Base-by-base conservation (phyloP, 495 filamentous ascomycete genomes). In the Hypoxylon perforatum region DNA sequence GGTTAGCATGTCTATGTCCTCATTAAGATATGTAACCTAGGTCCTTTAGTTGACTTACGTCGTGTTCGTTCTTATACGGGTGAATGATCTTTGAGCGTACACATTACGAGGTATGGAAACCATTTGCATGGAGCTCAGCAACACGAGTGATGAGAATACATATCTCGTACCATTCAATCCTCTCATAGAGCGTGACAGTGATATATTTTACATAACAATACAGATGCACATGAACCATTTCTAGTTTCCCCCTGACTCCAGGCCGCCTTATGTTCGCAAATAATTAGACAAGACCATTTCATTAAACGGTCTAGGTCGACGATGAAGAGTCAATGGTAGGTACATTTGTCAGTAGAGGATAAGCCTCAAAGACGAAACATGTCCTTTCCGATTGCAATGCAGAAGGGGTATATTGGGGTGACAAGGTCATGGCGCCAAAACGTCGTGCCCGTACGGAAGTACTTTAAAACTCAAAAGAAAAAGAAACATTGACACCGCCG, bases 171-270 rank as follows among this genome's bases (percentile, higher is more conserved):
- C 49, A 59, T 65, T 60, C 36, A 51, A 59, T 55, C 57, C 52
- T 51, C 41, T 59, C 33, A 25, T 62, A 61, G 18, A 56, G 18
- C 44, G 35, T 46, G 49, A 18, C 5, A 36, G 22, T 51, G 55
- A 64, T 55, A 52, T 69, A 61, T 22, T 59, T 66, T 70, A 70
- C 67, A 66, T 66, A 63, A 19, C 62, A 64, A 53, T 69, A 69
- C 66, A 69, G 51, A 59, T 63, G 53, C 62, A 59, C 63, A 55
- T 67, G 41, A 67, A 30, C 57, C 47, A 55, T 61, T 23, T 54
- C 30, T 28, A 5, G 50, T 25, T 45, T 49, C 30, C 44, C 36
- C 53, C 36, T 57, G 57, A 58, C 59, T 64, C 69, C 56, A 36
- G 15, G 51, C 25, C 47, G 25, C 58, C 33, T 65, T 65, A 49